Conservation (phyloP, 192 early-diverging fungal species). For the Coemansia sp. region DNA sequence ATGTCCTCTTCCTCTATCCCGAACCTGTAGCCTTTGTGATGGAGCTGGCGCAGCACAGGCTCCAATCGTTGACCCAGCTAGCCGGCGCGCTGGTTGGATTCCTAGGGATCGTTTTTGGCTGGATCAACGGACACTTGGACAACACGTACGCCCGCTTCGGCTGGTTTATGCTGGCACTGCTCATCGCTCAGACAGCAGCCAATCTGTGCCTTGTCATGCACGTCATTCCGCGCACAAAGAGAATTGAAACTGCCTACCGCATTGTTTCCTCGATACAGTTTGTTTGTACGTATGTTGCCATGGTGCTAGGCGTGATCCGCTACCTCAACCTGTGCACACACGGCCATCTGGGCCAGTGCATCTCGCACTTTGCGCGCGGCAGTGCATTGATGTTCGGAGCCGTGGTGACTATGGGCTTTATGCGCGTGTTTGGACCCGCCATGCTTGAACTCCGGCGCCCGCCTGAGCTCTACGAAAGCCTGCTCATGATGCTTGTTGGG, state of each 20-base stretch:
- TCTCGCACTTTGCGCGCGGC: conserved; percentile 67
- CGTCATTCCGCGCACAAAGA: conserved; percentile 23
- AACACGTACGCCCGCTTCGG: conserved; percentile 59
- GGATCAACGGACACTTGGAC: conserved; percentile 51
- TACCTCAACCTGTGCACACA: conserved; percentile 55
- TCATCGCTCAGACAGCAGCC: conserved; percentile 46
- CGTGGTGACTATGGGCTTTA: conserved; percentile 39
- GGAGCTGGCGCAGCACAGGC: conserved; percentile 49
- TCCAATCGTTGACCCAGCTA: conserved; percentile 55
- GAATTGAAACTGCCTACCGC: conserved; percentile 39
- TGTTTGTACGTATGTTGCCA: conserved; percentile 56
- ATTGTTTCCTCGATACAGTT: conserved; percentile 38
- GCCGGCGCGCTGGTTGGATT: conserved; percentile 44
- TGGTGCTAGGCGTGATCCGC: conserved; percentile 60
- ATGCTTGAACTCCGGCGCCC: conserved; percentile 48
- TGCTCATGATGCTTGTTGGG: conserved; percentile 56
- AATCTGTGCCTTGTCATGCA: conserved; percentile 44
- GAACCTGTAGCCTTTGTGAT: conserved; percentile 50
- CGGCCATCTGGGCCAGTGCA: conserved; percentile 61
- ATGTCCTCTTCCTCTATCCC: background rate
- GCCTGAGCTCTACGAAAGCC: conserved; percentile 59
- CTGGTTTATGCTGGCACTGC: conserved; percentile 50
- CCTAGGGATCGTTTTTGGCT: conserved; percentile 58
- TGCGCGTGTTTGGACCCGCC: conserved; percentile 55
- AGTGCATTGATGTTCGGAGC: conserved; percentile 54